Evolutionary conservation across 176 grass and related monocot species (phyloP).

Genomic region (Juncus inflexus): DNA sequence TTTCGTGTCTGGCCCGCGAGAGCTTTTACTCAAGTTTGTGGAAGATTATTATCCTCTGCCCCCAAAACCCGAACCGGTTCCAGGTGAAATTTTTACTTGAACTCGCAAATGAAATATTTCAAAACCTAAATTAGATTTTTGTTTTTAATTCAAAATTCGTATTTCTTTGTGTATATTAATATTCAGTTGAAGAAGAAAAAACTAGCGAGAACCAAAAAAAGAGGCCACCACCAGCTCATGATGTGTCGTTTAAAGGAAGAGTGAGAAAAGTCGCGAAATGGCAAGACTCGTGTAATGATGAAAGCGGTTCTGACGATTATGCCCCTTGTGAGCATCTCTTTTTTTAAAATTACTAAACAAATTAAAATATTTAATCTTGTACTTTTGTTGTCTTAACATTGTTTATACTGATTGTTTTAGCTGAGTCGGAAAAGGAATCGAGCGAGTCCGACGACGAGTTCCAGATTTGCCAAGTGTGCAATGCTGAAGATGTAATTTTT

Average conservation of each 20-base stretch:
- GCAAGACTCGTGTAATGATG: slow-evolving; percentile 67
- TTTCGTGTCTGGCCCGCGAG: slow-evolving; percentile 94
- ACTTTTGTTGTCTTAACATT: slow-evolving; percentile 10
- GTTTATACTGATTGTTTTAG: slow-evolving; percentile 51
- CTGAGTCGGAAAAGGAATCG: slow-evolving; percentile 81
- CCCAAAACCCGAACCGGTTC: slow-evolving; percentile 57
- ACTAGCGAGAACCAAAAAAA: slow-evolving; percentile 70
- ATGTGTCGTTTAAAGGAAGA: slow-evolving; percentile 85
- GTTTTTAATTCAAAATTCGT: not conserved
- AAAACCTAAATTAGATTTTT: too few species aligned
- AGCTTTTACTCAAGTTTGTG: slow-evolving; percentile 90
- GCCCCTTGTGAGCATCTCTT: slow-evolving; percentile 68
- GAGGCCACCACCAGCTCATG: slow-evolving; percentile 61
- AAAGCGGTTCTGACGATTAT: slow-evolving; percentile 61
- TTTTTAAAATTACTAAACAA: not conserved
- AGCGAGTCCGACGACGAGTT: slow-evolving; percentile 96
- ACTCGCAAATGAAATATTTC: not conserved
- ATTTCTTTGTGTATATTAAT: slow-evolving; percentile 14
- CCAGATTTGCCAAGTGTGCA: slow-evolving; percentile 96
- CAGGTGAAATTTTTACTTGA: slow-evolving; percentile 5
- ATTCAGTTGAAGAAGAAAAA: slow-evolving; percentile 69
- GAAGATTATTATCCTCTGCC: slow-evolving; percentile 97
- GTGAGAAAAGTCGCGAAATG: slow-evolving; percentile 78
- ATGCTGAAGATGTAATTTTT: slow-evolving; percentile 76
- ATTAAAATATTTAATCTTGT: slow-evolving; percentile 18